Percentiles rank a stretch among this genome's conserved stretches.
Evolutionary conservation across 805 yeast species (phyloP).

Genomic region (Yamadazyma ubonensis): DNA sequence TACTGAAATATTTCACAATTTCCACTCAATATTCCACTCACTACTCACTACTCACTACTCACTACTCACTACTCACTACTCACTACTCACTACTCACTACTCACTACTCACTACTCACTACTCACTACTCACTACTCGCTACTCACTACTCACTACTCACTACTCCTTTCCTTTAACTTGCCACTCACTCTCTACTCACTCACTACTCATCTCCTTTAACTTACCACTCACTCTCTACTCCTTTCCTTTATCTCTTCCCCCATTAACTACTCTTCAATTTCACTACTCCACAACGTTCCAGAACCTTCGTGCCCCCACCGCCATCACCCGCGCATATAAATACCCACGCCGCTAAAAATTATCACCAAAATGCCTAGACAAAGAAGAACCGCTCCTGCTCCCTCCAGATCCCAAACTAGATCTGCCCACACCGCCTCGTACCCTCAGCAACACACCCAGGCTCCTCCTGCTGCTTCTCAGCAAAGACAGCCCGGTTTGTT

Average conservation of each 20-base stretch:
- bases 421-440: slow-evolving; percentile 73
- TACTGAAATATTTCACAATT: no score
- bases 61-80: no score
- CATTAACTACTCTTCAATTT: not conserved
- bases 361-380: slow-evolving; percentile 46
- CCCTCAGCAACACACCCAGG: slow-evolving; percentile 36
- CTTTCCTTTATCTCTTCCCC: not conserved
- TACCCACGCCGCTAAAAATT: slow-evolving; percentile 1
- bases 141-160: no score
- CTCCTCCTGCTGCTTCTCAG: slow-evolving; percentile 40
- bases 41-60: no score
- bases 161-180: no score
- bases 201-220: no score
- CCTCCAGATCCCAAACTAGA: slow-evolving; percentile 53
- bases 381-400: slow-evolving; percentile 51
- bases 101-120: no score
- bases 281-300: not conserved
- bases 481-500: slow-evolving; percentile 78
- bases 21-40: no score
- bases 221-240: not conserved
- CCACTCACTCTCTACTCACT: no score
- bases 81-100: no score
- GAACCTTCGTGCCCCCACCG: slow-evolving; percentile 2
- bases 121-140: no score
- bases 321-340: slow-evolving; percentile 1